Base-by-base conservation (phyloP, 352 stramenopile species). In the Phytopythium aichiense region DNA sequence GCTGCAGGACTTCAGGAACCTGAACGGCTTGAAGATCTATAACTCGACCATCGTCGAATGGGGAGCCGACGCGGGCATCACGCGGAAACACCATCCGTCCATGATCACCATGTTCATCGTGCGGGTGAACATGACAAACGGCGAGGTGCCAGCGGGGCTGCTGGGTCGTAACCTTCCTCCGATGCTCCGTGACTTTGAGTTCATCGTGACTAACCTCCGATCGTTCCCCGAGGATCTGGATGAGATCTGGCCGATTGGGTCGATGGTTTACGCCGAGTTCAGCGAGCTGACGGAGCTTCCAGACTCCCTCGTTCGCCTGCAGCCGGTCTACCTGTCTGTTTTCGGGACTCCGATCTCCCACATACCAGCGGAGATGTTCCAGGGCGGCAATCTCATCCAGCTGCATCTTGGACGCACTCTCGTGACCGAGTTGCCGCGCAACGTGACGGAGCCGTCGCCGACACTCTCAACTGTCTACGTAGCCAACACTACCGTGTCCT, bases 11-110 rank as follows among this genome's bases (percentile, higher is more conserved):
- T 81, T 81, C 33, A 38, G 13, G 4, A 58, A 51, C 15, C 61
- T 84, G 5, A 64, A 60, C 12, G 71, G 60, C 1, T 45, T 81
- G 46, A 76, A 81, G 60, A 51, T 77, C 3, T 79, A 79, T 64
- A 84, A 84, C 22, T 65, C 65, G 20, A 77, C 69, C 6, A 59
- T 84, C 33, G 11, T 31, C 1, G 54, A 67, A 4, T 84, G 75
- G 75, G 33, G 23, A 0, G 42, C 23, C 0, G 58, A 73, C 7
- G 69, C 66, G 12, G 74, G 65, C 20, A 35, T 80, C 16, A 68
- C 51, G 9, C 59, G 67, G 12, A 38, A 43, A 13, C 54, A 65
- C 25, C 69, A 80, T 40, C 61, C 68, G 2, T n/a, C 25, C 9
- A 59, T 87, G 37, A 58, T 63, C 2, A 66, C 64, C 12, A 23